These are phyloP conservation scores for Psilocybe sp. DNA, from an alignment of 768 basidiomycete genomes.

Conservation along the genomic window DNA sequence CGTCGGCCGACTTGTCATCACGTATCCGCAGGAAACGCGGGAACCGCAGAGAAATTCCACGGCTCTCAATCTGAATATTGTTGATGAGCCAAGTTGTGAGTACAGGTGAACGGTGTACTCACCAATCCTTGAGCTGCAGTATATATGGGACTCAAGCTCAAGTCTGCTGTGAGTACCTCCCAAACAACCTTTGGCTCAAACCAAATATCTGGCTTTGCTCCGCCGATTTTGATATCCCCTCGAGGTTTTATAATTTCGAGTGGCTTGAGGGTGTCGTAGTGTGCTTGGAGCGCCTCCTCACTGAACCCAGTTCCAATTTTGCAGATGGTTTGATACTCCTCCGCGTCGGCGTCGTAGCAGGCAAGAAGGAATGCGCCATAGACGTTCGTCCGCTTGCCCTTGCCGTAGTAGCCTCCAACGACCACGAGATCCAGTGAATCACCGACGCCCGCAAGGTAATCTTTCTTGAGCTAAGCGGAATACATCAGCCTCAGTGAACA, in stretches of 20 bases:
- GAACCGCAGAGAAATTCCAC: constrained; percentile 95
- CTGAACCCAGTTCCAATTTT: constrained; percentile 99
- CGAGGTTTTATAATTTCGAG: constrained; percentile 68
- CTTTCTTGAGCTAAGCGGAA: constrained; percentile 83
- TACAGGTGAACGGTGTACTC: constrained; percentile 23
- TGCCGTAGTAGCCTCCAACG: constrained; percentile 96
- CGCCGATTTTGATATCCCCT: constrained; percentile 85
- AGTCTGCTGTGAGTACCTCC: constrained; percentile 97
- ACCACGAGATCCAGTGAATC: constrained; percentile 97
- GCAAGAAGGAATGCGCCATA: constrained; percentile 98
- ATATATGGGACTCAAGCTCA: constrained; percentile 95
- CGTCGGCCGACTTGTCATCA: constrained; percentile 91
- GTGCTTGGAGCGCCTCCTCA: constrained; percentile 81
- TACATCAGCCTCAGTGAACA: background rate
- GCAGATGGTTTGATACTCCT: constrained; percentile 96
- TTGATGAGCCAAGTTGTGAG: constrained; percentile 2
- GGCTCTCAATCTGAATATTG: constrained; percentile 63
- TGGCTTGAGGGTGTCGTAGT: constrained; percentile 80
- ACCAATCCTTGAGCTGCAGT: constrained; percentile 92
- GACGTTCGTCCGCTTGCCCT: constrained; percentile 95
- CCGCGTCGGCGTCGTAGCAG: constrained; percentile 92
- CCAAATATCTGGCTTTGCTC: constrained; percentile 96
- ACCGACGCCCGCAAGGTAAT: constrained; percentile 93
- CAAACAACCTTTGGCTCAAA: constrained; percentile 97
- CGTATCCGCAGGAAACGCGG: constrained; percentile 90